Conservation (phyloP, 169 alveolate species). For the Eimeria maxima region DNA sequence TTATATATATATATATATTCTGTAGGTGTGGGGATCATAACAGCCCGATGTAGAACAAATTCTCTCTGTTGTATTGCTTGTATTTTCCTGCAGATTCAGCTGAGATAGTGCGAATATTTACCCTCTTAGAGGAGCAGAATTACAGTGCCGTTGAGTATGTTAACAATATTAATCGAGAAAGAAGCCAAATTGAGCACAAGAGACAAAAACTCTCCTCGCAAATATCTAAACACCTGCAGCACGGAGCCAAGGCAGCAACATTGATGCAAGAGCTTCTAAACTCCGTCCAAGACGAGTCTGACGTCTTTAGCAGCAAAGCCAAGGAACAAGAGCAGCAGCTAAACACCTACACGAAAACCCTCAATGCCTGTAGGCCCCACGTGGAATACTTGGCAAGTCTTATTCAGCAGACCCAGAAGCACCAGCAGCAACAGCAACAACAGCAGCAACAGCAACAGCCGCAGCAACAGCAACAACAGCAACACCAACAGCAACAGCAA, state of each 20-base stretch:
- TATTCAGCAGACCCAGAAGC: neutral
- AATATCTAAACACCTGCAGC: slow-evolving; percentile 41
- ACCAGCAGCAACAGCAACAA: neutral
- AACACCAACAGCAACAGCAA: neutral
- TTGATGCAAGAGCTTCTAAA: slow-evolving; percentile 37
- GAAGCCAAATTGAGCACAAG: neutral
- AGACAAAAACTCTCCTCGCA: neutral
- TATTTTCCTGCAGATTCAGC: slow-evolving; percentile 42
- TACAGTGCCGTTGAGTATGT: slow-evolving; percentile 72
- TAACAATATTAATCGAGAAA: slow-evolving; percentile 54
- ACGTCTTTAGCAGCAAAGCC: neutral
- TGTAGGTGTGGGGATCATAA: too few species aligned
- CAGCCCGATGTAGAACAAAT: too few species aligned
- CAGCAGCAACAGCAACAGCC: neutral
- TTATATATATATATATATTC: too few species aligned
- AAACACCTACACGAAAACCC: neutral
- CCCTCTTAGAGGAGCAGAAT: slow-evolving; percentile 64
- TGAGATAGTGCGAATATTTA: slow-evolving; percentile 73
- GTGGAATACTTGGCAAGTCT: neutral
- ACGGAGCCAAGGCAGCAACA: slow-evolving; percentile 38
- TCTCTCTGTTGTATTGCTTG: neutral
- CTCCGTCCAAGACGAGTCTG: slow-evolving; percentile 25
- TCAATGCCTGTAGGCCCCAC: neutral
- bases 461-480: neutral
- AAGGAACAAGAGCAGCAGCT: neutral